Evolutionary conservation across 1,139 yeast genomes (phyloP).

Genomic region (Yamadazyma triangularis): DNA sequence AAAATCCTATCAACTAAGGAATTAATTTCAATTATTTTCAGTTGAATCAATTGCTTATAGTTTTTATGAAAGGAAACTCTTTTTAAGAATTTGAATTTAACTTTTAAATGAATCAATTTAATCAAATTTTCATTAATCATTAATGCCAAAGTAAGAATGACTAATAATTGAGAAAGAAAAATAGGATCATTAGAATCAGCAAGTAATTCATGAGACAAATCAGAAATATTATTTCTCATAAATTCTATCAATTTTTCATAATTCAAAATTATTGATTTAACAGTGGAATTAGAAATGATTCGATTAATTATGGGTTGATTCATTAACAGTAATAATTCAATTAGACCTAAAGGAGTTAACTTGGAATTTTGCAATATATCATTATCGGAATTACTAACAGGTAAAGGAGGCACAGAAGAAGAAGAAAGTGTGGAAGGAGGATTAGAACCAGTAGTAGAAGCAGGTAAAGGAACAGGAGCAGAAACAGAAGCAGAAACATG

Average conservation of each 20-base stretch:
- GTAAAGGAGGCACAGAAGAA: constrained; percentile 1
- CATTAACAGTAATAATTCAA: constrained; percentile 18
- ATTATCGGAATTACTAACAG: not conserved
- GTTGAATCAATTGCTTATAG: constrained; percentile 15
- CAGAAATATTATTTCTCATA: constrained; percentile 17
- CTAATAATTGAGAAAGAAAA: constrained; percentile 25
- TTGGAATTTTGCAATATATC: no score
- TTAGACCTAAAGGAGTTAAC: constrained; percentile 17
- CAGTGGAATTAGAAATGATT: constrained; percentile 25
- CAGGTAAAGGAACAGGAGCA: no score
- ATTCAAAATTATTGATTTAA: constrained; percentile 24
- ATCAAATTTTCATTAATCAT: constrained; percentile 29
- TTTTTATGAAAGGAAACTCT: constrained; percentile 10
- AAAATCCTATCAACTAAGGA: constrained; percentile 20
- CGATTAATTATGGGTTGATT: constrained; percentile 21
- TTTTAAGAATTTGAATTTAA: constrained; percentile 15
- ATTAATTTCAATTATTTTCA: constrained; percentile 24
- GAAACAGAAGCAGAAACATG: not conserved
- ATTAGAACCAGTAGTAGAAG: not conserved
- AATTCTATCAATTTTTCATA: constrained; percentile 22
- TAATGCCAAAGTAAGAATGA: constrained; percentile 26
- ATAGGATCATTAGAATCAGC: constrained; percentile 28
- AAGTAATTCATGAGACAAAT: constrained; percentile 14
- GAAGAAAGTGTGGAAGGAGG: no score
- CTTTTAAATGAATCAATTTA: constrained; percentile 24